Evolutionary conservation across 2,329 filamentous ascomycete genomes (phyloP).

Genomic region (Phialophora tarda): DNA sequence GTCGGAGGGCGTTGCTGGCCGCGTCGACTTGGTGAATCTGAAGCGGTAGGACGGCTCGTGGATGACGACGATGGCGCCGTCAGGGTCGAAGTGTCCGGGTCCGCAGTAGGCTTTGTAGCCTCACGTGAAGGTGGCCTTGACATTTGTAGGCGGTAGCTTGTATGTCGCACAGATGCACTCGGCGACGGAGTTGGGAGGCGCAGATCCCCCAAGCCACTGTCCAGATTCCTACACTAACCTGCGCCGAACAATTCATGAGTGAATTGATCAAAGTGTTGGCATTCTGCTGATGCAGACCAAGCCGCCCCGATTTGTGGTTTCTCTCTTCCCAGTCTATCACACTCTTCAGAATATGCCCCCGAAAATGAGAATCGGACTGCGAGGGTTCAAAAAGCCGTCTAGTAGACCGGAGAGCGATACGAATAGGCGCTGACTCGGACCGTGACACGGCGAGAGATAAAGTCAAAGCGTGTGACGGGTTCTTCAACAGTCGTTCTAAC

Average conservation of each 20-base stretch:
- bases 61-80: slow-evolving; percentile 3
- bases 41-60: background rate
- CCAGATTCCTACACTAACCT: background rate
- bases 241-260: background rate
- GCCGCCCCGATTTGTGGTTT: background rate
- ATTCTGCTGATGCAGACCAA: background rate
- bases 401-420: background rate
- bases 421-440: background rate
- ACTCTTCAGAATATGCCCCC: background rate
- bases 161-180: background rate
- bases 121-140: slow-evolving; percentile 23
- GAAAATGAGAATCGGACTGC: background rate
- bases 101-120: slow-evolving; percentile 5
- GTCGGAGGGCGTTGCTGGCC: slow-evolving; percentile 22
- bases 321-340: background rate
- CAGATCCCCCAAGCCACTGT: background rate
- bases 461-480: background rate
- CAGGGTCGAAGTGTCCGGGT: background rate
- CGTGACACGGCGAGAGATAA: background rate
- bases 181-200: background rate
- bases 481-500: background rate
- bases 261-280: background rate
- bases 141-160: slow-evolving; percentile 20
- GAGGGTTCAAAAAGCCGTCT: background rate
- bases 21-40: slow-evolving; percentile 3